Base-by-base conservation (phyloP, 106 monocot species). In the Ottelia alismoides region DNA sequence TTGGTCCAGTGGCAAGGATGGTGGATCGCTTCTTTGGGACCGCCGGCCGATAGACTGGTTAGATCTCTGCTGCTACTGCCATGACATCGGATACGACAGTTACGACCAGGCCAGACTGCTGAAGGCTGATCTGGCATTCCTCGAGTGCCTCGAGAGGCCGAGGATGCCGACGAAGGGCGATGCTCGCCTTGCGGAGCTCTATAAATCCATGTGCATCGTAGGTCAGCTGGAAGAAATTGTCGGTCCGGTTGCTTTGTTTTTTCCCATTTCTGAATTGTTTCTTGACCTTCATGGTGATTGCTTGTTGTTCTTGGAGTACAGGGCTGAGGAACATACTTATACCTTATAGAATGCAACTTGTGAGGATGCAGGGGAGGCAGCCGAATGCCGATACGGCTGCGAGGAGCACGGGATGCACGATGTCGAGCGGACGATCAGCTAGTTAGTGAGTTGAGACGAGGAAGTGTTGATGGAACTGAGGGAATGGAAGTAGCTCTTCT, bases 81-180 rank as follows among this genome's bases (percentile, higher is more conserved):
- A 90, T 28, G 90, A 90, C 28, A 90, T 90, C 7, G 90, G 84
- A 0, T 90, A 84, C 47, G 90, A 90, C 53, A 81, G 81, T 3
- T 68, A 85, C 28, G 84, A 85, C 47, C 91, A 91, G 68, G 74
- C 77, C 2, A 68, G 70, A 65, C 72, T 91, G 28, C 65, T 91
- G 28, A 72, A 66, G 70, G 91, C 91, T 1, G 91, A 91, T 55
- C 72, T 91, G 19, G 72, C 75, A 18, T 85, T 91, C 57, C 77
- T 91, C 4, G 76, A 73, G 54, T 91, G 91, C 67, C 35, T 91
- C 25, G 84, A 91, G 75, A 72, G 58, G 51, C 78, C 81, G 9
- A 53, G 81, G 29, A 68, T 73, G 75, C 69, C 84, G 29, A 76
- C 78, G 25, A 75, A 70, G 35, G 91, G 85, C 0, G 91, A 78